Conservation (phyloP, 768 basidiomycete genomes). For the Termitomyces heimii region DNA sequence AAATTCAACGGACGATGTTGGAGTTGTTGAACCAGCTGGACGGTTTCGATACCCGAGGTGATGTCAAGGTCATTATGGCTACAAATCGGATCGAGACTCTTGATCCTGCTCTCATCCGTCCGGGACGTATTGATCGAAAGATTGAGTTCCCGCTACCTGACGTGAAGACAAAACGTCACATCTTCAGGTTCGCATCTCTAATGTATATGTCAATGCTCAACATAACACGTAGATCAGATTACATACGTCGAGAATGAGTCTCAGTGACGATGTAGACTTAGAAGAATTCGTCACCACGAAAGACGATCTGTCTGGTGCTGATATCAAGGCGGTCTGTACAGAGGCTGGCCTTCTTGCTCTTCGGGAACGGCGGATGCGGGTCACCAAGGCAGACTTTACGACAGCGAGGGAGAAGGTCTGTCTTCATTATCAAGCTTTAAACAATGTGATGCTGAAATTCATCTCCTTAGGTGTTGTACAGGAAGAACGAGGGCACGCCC, state of each 20-base stretch:
- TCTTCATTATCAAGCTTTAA: not conserved
- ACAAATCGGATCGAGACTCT: constrained; percentile 97
- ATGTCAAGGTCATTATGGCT: constrained; percentile 99
- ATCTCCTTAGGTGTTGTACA: constrained; percentile 65
- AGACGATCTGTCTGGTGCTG: constrained; percentile 94
- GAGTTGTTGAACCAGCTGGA: constrained; percentile 98
- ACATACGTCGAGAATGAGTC: constrained; percentile 93
- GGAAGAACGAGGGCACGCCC: constrained; percentile 96
- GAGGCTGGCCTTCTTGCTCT: constrained; percentile 96
- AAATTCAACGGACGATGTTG: constrained; percentile 99
- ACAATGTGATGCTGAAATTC: constrained; percentile 4
- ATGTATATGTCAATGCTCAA: not conserved
- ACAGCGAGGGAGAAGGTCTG: constrained; percentile 88
- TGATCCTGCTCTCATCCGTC: constrained; percentile 96
- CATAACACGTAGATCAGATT: constrained; percentile 36
- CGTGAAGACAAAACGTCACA: constrained; percentile 97
- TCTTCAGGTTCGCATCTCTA: constrained; percentile 65
- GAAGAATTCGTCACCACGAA: constrained; percentile 96
- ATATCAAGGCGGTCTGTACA: constrained; percentile 98
- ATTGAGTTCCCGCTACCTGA: constrained; percentile 98
- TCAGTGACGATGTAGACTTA: constrained; percentile 82
- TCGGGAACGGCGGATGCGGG: constrained; percentile 91
- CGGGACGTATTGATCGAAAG: constrained; percentile 97
- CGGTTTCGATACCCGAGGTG: constrained; percentile 99
- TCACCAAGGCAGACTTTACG: constrained; percentile 87